Conservation (phyloP, 352 stramenopile species). For the Halophytophthora batemanensis region DNA sequence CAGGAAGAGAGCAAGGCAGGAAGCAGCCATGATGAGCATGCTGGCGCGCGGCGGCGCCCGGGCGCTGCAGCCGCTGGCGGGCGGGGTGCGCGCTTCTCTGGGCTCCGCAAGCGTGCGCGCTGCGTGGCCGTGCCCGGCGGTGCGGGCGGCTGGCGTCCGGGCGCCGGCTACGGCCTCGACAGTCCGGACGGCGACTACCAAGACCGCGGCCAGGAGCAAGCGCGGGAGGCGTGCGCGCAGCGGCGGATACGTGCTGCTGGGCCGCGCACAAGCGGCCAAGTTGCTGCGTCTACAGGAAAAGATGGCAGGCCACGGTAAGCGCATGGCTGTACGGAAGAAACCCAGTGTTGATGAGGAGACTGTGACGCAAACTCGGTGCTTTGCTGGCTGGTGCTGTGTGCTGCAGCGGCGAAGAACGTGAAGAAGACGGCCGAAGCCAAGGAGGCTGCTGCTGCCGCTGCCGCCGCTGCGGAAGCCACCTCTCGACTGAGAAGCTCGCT, state of each 20-base stretch:
- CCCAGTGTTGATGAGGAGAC: neutral
- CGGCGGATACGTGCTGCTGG: conserved; percentile 17
- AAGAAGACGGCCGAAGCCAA: conserved; percentile 32
- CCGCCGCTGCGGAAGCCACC: conserved; percentile 23
- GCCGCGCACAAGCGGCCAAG: conserved; percentile 24
- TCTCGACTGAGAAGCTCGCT: conserved; percentile 31
- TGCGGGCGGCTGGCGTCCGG: neutral
- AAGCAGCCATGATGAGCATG: conserved; percentile 2
- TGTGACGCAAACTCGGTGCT: neutral
- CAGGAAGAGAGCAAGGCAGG: no score
- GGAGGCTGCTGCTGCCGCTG: conserved; percentile 18
- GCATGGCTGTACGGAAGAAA: neutral
- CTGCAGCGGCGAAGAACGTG: conserved; percentile 18
- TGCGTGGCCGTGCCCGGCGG: neutral
- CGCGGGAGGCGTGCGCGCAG: conserved; percentile 10
- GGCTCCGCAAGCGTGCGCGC: neutral
- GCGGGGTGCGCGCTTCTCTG: neutral
- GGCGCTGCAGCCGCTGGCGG: neutral
- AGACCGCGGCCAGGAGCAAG: conserved; percentile 21
- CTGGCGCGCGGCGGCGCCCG: conserved; percentile 1
- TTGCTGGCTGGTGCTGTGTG: conserved; percentile 1
- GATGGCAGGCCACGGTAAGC: conserved; percentile 10
- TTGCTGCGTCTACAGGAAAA: conserved; percentile 29
- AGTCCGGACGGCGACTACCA: conserved; percentile 2
- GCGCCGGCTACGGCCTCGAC: neutral